Conservation (phyloP, 2,329 filamentous ascomycete species). For the Cephalotrichum gorgonifer region DNA sequence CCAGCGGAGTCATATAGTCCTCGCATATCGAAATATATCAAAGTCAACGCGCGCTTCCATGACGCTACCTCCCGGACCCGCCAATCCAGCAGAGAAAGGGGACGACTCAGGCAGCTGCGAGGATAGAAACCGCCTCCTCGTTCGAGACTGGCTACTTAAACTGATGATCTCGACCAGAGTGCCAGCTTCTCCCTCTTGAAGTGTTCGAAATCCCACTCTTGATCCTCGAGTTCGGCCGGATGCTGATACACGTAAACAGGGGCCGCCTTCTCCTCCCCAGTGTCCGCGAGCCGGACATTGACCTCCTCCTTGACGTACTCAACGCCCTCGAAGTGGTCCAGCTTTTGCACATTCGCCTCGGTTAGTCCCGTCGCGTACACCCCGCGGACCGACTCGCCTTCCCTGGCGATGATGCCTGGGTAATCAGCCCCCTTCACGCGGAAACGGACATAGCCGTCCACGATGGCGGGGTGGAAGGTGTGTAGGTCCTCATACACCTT, state of each 20-base stretch:
- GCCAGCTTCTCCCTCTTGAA: slow-evolving; percentile 67
- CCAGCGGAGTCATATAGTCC: too few relatives aligned
- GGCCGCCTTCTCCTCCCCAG: slow-evolving; percentile 38
- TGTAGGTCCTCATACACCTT: slow-evolving; percentile 43
- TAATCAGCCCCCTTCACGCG: slow-evolving; percentile 66
- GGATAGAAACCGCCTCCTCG: too few relatives aligned
- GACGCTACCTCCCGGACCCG: neutral
- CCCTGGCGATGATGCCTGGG: slow-evolving; percentile 59
- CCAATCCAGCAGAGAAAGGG: neutral
- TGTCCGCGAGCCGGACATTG: slow-evolving; percentile 39
- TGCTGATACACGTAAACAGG: slow-evolving; percentile 56
- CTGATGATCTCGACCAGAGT: slow-evolving; percentile 33
- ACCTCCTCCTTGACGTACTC: slow-evolving; percentile 56
- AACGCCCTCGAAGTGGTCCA: slow-evolving; percentile 74
- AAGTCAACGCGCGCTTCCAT: neutral
- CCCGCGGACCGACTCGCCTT: slow-evolving; percentile 55
- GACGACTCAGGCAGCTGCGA: neutral
- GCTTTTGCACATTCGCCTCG: slow-evolving; percentile 59
- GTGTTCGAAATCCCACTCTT: slow-evolving; percentile 81
- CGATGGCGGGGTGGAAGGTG: slow-evolving; percentile 61
- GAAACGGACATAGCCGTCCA: slow-evolving; percentile 60
- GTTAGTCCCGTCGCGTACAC: slow-evolving; percentile 71
- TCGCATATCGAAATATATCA: neutral
- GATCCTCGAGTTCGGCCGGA: slow-evolving; percentile 46
- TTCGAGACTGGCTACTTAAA: neutral